Evolutionary conservation across 805 yeast species (phyloP), one percentile per base, ranked within the genome.

Genomic region (Candida khao-thaluensis): DNA sequence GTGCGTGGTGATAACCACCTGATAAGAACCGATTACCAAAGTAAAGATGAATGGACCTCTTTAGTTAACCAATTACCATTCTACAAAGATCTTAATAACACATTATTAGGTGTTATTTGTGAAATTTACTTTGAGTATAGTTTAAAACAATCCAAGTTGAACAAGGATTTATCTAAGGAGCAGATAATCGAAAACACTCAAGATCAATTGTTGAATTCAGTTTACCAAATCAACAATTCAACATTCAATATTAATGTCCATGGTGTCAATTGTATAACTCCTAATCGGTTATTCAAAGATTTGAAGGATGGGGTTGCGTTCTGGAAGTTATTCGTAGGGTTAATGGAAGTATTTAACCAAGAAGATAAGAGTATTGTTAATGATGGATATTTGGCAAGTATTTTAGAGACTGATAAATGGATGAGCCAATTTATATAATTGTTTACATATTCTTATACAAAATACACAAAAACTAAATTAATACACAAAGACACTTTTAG

Each of bases 21-120:
- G 6, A 71, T 81, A 38, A 80, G 86, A 53, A 52, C 71, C 7
- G 57, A 64, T 1, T 64, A 63, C 39, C 40, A 43, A 3, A 54
- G 64, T 4, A 76, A 72, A 46, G 45, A 53, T 12, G 72, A 75
- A 2, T 88, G 96, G 96, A 62, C 69, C 34, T 45, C 62, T 6
- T 59, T 88, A 30, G 75, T 77, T 2, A 51, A 62, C 9, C 69
- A 74, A 43, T 51, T 83, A 36, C 95, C 95, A 8, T 86, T 85
- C 52, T 73, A 68, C 42, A 57, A 55, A 18, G 65, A 67, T 29
- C 57, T 77, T 22, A 82, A 85, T 43, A 82, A 72, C 52, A 79
- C 87, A 1, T 64, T 84, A 10, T 56, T 81, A 51, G 91, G 85
- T 6, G 70, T 83, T 8, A 66, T 82, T 3, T 64, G 74, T 5